A percentile compares a stretch with the other conserved stretches of the same genome.
Evolutionary conservation across 73 alveolate genomes (phyloP).

Genomic region (Paramecium octaurelia): DNA sequence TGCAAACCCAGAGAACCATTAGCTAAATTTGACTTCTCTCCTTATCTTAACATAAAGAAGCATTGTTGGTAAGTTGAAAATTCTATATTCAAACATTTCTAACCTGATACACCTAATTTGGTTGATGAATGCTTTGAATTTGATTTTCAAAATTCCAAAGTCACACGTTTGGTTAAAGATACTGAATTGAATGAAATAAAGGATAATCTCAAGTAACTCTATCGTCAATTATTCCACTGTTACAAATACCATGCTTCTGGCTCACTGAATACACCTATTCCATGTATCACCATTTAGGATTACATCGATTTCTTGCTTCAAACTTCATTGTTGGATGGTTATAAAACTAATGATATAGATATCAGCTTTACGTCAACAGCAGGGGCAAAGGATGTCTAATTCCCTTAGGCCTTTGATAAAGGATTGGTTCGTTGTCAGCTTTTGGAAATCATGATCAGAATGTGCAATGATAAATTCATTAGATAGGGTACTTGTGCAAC

Average conservation of each 20-base stretch:
- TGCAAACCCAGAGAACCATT: constrained; percentile 8
- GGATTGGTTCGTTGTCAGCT: constrained; percentile 21
- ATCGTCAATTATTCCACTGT: not conserved
- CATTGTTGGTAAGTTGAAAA: constrained; percentile 19
- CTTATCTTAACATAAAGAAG: not conserved
- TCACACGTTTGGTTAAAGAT: not conserved
- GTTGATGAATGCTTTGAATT: constrained; percentile 6
- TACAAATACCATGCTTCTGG: constrained; percentile 29
- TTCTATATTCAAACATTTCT: not conserved
- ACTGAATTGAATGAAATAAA: not conserved
- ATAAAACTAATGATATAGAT: not conserved
- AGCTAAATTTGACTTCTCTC: constrained; percentile 19
- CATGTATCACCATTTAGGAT: not conserved
- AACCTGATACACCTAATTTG: not conserved
- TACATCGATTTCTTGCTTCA: not conserved
- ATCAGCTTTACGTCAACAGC: constrained; percentile 22
- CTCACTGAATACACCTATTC: not conserved
- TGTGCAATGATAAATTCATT: not conserved
- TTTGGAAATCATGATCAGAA: constrained; percentile 30
- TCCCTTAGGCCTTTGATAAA: constrained; percentile 10
- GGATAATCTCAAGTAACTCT: not conserved
- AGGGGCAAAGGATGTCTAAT: not conserved
- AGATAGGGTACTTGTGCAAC: not conserved
- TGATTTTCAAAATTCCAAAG: not conserved
- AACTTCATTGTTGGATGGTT: not conserved